Evolutionary conservation across 257 asterid species (phyloP).

Genomic region (Catharanthus roseus): DNA sequence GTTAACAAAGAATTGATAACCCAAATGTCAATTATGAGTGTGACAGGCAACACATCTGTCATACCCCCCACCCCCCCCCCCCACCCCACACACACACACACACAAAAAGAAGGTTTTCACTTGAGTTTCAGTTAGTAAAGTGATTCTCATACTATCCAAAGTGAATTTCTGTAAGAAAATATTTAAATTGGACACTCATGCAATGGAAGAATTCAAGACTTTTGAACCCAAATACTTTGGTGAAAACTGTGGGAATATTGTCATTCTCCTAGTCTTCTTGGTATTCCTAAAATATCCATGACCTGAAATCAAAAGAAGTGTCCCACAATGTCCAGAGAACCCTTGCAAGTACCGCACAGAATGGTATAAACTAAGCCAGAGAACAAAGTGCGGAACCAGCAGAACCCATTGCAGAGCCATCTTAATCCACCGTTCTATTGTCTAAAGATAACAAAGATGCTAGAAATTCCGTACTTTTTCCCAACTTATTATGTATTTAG

Average conservation of each 20-base stretch:
- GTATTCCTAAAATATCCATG: neutral
- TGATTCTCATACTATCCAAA: neutral
- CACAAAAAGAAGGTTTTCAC: too few species aligned
- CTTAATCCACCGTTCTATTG: neutral
- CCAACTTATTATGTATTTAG: neutral
- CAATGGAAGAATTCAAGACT: neutral
- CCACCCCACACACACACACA: too few species aligned
- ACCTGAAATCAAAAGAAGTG: neutral
- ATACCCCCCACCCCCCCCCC: too few species aligned
- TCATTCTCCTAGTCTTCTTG: neutral
- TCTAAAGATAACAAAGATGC: neutral
- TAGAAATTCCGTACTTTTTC: neutral
- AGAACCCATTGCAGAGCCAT: neutral
- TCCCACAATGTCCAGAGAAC: neutral
- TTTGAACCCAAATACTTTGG: neutral
- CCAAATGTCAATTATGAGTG: neutral
- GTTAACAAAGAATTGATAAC: neutral
- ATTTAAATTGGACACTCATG: neutral
- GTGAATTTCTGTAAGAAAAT: neutral
- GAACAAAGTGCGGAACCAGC: neutral
- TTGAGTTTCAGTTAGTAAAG: neutral
- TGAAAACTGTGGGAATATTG: neutral
- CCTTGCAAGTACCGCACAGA: neutral
- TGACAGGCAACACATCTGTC: neutral
- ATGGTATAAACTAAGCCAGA: neutral